Conservation (phyloP, 2,329 filamentous ascomycete species). For the Elsinoe fawcettii region DNA sequence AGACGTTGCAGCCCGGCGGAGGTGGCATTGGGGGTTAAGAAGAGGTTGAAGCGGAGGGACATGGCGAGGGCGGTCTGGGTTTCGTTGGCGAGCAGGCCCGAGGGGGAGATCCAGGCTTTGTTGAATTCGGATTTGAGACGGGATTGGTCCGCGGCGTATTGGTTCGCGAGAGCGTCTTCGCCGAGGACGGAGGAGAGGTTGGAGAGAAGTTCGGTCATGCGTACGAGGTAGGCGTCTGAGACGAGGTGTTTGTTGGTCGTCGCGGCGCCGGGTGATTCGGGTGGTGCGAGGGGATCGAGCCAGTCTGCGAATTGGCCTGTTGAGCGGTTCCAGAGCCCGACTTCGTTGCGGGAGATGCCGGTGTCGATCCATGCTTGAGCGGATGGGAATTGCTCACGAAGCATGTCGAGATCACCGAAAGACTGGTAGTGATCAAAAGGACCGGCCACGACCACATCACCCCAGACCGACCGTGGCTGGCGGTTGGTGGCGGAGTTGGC, state of each 20-base stretch:
- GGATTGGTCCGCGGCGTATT: conserved; percentile 21
- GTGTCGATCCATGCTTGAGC: no score
- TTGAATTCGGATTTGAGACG: conserved; percentile 26
- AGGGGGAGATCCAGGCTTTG: conserved; percentile 23
- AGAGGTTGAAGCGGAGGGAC: conserved; percentile 24
- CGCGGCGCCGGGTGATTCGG: conserved; percentile 28
- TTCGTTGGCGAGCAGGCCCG: conserved; percentile 26
- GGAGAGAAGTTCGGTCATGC: conserved; percentile 28
- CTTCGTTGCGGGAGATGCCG: no score
- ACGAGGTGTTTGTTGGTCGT: conserved; percentile 32
- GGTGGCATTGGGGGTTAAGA: conserved; percentile 17
- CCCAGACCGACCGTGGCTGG: no score
- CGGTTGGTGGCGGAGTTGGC: no score
- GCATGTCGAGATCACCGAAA: no score
- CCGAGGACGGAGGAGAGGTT: conserved; percentile 25
- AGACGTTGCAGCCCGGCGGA: conserved; percentile 22
- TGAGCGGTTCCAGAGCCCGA: conserved; percentile 31
- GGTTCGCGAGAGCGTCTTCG: conserved; percentile 20
- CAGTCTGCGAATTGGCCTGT: conserved; percentile 36
- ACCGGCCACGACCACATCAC: no score
- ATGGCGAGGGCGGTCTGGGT: conserved; percentile 29
- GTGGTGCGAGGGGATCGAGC: conserved; percentile 35
- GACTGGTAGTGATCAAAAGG: no score
- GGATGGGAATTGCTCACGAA: no score
- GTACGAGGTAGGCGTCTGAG: conserved; percentile 34